Evolutionary conservation across 2,329 filamentous ascomycete species (phyloP), one percentile per base, ranked within the genome.

Genomic region (Tolypocladium inflatum): DNA sequence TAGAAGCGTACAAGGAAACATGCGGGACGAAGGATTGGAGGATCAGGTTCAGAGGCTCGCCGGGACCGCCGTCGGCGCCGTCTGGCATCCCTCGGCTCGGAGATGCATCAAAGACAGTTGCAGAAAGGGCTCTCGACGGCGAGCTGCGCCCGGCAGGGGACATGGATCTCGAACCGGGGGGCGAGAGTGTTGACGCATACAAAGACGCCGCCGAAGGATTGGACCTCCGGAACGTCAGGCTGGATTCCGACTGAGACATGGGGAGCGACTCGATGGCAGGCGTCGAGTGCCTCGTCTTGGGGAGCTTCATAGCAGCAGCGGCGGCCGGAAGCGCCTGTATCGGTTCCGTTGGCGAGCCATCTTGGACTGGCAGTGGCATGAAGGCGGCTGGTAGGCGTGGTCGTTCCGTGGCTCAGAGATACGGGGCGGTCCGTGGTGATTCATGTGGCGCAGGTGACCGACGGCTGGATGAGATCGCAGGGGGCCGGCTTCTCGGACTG

Each of bases 11-110:
- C 35, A 99, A 84, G 8, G 89, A 90, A 52, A 99, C 85, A 62
- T 94, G 89, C 1, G 94, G 95, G 17, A 93, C 90, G 70, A 96
- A 96, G 2, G 91, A 88, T 59, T 87, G 87, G 57, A 95, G 78
- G 50, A 97, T 87, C 55, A 96, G 76, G 62, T 80, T 81, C 26
- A 84, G 71, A 38, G 83, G 82, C 59, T 86, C 82, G 13, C 77
- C 75, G 1, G 79, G 78, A 58, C 72, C 76, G 50, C 78, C 76
- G 13, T 73, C 74, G 1, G 71, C 71, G 43, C 68, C 72, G 42
- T 78, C 76, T 2, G 77, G 69, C 3, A 81, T 71, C 11, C 74
- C 76, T 57, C 76, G 75, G 55, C 73, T 75, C 13, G 73, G 68
- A 17, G 74, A 72, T 38, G 74, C 73, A 38, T 78, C 79, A 61